Conservation (phyloP, 2,329 filamentous ascomycete species). For the Cordyceps farinosa region DNA sequence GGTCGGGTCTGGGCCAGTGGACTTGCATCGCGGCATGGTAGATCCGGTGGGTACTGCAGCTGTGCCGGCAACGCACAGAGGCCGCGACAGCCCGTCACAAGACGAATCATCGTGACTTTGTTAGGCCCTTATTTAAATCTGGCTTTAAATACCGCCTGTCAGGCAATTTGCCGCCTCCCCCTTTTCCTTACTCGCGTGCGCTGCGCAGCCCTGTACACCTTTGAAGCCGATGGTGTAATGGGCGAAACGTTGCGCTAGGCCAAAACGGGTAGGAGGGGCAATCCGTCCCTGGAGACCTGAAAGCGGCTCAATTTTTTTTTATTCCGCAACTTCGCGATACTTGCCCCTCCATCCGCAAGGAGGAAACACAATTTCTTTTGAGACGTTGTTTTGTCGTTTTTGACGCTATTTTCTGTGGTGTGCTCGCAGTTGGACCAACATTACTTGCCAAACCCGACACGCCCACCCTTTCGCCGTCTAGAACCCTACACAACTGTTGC, state of each 20-base stretch:
- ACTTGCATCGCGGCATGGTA: neutral
- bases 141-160: neutral
- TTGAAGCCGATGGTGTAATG: neutral
- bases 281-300: neutral
- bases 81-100: neutral
- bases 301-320: conserved; percentile 25
- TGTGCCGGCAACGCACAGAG: neutral
- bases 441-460: neutral
- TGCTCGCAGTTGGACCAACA: neutral
- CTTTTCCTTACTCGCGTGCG: neutral
- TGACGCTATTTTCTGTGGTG: neutral
- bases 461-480: neutral
- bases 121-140: neutral
- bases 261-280: conserved; percentile 32
- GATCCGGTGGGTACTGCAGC: conserved; percentile 1
- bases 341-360: conserved; percentile 9
- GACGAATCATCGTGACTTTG: neutral
- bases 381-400: neutral
- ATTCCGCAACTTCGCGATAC: conserved; percentile 9
- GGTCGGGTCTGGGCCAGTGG: neutral
- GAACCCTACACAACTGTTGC: neutral
- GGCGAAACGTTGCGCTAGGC: conserved; percentile 20
- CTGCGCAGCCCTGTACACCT: neutral
- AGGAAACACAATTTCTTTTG: neutral
- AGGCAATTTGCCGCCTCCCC: neutral